phyloP scores from a whole-genome alignment of 768 basidiomycete species.

The Amanita fuliginea region DNA sequence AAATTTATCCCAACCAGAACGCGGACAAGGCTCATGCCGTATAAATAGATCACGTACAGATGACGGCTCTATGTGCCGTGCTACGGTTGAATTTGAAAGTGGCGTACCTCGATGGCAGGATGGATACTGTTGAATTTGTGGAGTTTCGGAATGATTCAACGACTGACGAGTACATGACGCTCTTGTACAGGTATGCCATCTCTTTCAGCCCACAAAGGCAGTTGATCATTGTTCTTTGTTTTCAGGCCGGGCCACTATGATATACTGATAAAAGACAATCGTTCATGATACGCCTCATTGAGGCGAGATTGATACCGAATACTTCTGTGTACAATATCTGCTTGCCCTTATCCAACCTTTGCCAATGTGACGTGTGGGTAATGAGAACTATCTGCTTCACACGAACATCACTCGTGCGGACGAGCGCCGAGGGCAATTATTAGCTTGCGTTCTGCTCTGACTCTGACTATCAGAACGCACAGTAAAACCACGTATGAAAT shows the following conservation, averaged over 20 bases:
- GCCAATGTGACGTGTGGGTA: no score
- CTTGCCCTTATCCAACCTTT: no score
- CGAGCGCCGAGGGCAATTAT: no score
- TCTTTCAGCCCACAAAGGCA: slow-evolving; percentile 1
- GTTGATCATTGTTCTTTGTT: background rate
- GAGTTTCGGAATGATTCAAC: slow-evolving; percentile 44
- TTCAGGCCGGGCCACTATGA: slow-evolving; percentile 87
- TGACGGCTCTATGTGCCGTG: slow-evolving; percentile 63
- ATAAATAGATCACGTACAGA: slow-evolving; percentile 67
- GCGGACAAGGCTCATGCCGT: no score
- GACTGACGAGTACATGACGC: slow-evolving; percentile 34
- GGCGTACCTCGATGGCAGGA: slow-evolving; percentile 67
- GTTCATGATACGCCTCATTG: background rate
- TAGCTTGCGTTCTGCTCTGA: no score
- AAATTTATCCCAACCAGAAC: no score
- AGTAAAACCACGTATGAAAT: no score
- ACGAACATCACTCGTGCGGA: no score
- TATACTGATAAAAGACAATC: slow-evolving; percentile 30
- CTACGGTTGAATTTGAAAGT: slow-evolving; percentile 58
- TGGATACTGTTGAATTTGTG: slow-evolving; percentile 54
- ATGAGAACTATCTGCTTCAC: no score
- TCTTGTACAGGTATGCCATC: slow-evolving; percentile 61
- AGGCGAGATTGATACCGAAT: no score
- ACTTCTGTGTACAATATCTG: background rate
- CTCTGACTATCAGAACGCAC: no score